Base-by-base conservation (phyloP, 164 flowering plant species). In the Chimonanthus praecox region DNA sequence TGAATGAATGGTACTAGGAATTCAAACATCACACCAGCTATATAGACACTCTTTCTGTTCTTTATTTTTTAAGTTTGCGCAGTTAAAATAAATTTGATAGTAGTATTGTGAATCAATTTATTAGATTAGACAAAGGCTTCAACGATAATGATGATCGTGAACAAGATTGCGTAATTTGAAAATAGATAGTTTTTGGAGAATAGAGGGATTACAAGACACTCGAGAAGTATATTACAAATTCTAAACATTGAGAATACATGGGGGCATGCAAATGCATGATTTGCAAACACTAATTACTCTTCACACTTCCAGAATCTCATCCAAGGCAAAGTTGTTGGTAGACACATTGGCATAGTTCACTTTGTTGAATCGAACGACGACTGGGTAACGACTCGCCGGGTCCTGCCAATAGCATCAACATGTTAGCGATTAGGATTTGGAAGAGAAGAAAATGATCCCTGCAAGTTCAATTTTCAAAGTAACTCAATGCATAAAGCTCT, bases 301-400 rank as follows among this genome's bases (percentile, higher is more conserved):
- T 92, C 84, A 89, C 71, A 94, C 88, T 82, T 90, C 94, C 76
- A 82, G 83, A 64, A 95, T 85, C 87, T 95, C 99, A 74, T 95
- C 99, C 90, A 95, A 83, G 2, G 98, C 98, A 50, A 88, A 92
- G 90, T 95, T 95, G 90, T 93, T 95, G 67, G 99, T 95, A 0
- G 99, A 92, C 49, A 92, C 90, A 79, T 88, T 88, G 4, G 96
- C 96, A 51, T 95, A 95, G 64, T 95, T 95, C 65, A 95, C 97
- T 75, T 95, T 92, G 86, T 79, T 81, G 87, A 95, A 92, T 71
- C 99, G 77, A 74, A 95, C 96, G 79, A 92, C 98, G 4, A 93
- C 98, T 21, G 99, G 99, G 78, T 95, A 92, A 43, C 99, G 89
- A 43, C 89, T 85, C 46, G 81, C 84, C 0, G 98, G 96, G 49